Percentiles rank a stretch among this genome's conserved stretches.
Conservation (phyloP, 73 alveolate genomes). For the Symbiodinium pilosum region DNA sequence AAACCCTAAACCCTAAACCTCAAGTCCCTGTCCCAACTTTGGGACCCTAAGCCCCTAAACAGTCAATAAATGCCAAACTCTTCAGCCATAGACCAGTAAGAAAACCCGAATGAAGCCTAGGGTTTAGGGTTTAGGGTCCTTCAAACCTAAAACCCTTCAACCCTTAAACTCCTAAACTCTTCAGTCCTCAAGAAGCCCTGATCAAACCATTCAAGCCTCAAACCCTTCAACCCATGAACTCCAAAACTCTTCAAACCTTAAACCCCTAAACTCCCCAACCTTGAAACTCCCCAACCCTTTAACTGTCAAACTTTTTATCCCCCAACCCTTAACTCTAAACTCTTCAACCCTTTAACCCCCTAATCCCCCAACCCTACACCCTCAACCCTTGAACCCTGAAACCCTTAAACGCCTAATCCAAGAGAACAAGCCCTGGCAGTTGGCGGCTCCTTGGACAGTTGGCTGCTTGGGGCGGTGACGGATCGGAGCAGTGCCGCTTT, state of each 20-base stretch:
- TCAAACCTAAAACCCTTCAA: too few species aligned
- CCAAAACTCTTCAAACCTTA: not conserved
- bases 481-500: conserved; percentile 39
- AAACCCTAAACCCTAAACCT: too few species aligned
- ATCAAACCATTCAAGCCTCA: not conserved
- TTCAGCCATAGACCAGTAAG: too few species aligned
- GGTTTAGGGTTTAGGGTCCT: not conserved
- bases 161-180: too few species aligned
- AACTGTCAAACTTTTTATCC: not conserved
- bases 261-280: not conserved
- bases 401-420: not conserved
- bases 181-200: not conserved
- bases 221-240: not conserved
- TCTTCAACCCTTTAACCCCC: not conserved
- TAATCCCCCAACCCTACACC: not conserved
- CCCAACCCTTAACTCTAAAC: not conserved
- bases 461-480: conserved; percentile 93
- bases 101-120: not conserved
- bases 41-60: too few species aligned
- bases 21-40: too few species aligned
- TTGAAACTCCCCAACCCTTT: not conserved
- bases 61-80: too few species aligned
- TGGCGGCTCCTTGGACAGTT: conserved; percentile 90
- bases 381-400: not conserved
- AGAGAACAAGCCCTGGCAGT: not conserved